These are phyloP conservation scores for Skeletonema tropicum DNA, from an alignment of 108 stramenopile genomes.

Conservation along the genomic window DNA sequence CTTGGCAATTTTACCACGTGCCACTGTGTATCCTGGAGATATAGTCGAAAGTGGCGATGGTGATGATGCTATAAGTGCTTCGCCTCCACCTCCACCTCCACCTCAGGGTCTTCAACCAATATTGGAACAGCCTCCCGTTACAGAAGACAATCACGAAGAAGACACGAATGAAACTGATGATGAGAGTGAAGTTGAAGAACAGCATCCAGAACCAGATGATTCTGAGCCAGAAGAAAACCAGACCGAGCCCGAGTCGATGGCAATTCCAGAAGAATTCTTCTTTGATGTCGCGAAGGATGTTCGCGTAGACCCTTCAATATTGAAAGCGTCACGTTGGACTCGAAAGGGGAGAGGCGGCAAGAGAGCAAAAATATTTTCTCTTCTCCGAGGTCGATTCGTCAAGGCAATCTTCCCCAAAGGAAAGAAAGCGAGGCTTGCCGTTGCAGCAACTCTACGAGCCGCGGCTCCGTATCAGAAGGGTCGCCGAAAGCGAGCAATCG, in stretches of 20 bases:
- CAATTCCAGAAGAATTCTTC: conserved; percentile 71
- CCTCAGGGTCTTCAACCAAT: neutral
- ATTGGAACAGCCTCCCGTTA: conserved; percentile 35
- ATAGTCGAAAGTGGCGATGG: neutral
- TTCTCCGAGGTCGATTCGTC: too few species aligned
- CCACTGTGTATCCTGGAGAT: conserved; percentile 25
- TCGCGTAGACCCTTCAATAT: conserved; percentile 64
- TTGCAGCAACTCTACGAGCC: conserved; percentile 77
- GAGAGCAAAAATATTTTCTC: conserved; percentile 72
- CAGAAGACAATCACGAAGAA: conserved; percentile 24
- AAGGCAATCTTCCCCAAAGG: conserved; percentile 69
- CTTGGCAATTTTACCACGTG: conserved; percentile 69
- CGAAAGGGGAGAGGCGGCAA: conserved; percentile 68
- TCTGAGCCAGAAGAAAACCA: conserved; percentile 50
- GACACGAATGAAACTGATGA: conserved; percentile 52
- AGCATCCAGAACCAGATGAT: conserved; percentile 48
- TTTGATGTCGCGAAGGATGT: conserved; percentile 57
- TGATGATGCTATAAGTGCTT: neutral
- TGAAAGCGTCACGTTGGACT: conserved; percentile 61
- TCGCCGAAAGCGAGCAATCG: conserved; percentile 46
- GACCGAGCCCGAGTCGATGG: conserved; percentile 37
- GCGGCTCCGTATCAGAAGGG: conserved; percentile 74
- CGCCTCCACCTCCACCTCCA: neutral
- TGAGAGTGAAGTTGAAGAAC: conserved; percentile 50
- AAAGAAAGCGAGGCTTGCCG: conserved; percentile 59